A percentile compares a stretch with the other conserved stretches of the same genome.
These are phyloP conservation scores for Alternaria sp. DNA, from an alignment of 2,329 filamentous ascomycete species.

Conservation along the genomic window DNA sequence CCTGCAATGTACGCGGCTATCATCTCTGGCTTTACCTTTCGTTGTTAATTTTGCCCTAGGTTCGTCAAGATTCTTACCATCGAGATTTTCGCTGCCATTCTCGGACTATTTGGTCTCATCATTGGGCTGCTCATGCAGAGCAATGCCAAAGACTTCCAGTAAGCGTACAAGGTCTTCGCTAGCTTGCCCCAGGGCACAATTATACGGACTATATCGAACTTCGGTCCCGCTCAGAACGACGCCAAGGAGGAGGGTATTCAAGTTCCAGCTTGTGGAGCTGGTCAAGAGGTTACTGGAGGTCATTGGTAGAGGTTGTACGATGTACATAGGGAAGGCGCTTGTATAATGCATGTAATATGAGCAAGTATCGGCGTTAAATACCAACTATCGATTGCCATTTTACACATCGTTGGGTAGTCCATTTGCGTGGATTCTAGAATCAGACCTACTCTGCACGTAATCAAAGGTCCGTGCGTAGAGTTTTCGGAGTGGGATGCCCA, in stretches of 20 bases:
- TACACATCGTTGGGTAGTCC: not conserved
- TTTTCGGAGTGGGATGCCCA: slow-evolving; percentile 27
- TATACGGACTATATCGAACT: slow-evolving; percentile 1
- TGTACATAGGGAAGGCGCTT: slow-evolving; percentile 46
- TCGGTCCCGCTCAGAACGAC: slow-evolving; percentile 7
- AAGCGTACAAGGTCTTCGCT: slow-evolving; percentile 15
- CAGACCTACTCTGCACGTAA: slow-evolving; percentile 11
- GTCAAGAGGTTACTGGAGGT: slow-evolving; percentile 12
- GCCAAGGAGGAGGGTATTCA: slow-evolving; percentile 14
- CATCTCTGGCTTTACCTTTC: not conserved
- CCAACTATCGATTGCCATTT: slow-evolving; percentile 23
- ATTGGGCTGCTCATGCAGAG: slow-evolving; percentile 87
- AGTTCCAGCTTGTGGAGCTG: slow-evolving; percentile 24
- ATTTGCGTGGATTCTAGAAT: slow-evolving; percentile 2
- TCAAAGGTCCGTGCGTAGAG: slow-evolving; percentile 33
- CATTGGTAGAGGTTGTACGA: slow-evolving; percentile 32
- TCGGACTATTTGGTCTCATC: slow-evolving; percentile 95
- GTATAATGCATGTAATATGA: slow-evolving; percentile 53
- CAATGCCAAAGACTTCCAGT: slow-evolving; percentile 78
- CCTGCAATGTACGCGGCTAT: slow-evolving; percentile 75
- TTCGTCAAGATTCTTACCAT: slow-evolving; percentile 99
- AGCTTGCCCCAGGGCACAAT: not conserved
- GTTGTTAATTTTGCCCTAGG: slow-evolving; percentile 57
- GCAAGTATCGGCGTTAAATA: slow-evolving; percentile 41
- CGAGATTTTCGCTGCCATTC: slow-evolving; percentile 98